Base-by-base conservation (phyloP, 2,329 filamentous ascomycete species). In the Xylaria polymorpha region DNA sequence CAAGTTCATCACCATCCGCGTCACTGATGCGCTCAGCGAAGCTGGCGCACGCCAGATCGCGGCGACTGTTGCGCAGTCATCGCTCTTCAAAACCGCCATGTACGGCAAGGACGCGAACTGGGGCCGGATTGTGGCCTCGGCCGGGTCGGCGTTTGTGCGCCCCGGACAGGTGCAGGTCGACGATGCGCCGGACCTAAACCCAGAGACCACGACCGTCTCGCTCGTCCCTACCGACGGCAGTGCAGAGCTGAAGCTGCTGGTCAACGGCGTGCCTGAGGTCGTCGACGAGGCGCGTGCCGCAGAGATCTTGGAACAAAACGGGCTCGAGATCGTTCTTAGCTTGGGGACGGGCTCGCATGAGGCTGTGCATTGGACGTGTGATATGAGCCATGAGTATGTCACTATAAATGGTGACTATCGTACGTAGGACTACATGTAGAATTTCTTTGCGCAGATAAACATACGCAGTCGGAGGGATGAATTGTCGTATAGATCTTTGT, bases 41-140 rank as follows among this genome's bases (percentile, higher is more conserved):
- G 83, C 85, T 57, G 91, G 90, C 56, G 94, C 94, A 1, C 90
- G 92, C 65, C 88, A 90, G 77, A 91, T 98, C 70, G 96, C 94
- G 12, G 92, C 91, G 71, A 91, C 93, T 56, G 98, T 99, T 78
- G 94, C 96, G 18, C 90, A 91, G 60, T 97, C 94, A 0, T 94
- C 96, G 9, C 88, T 99, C 14, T 96, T 99, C 75, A 99, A 99
- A 86, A 99, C 96, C 0, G 96, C 96, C 0, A 85, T 99, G 48
- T 99, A 99, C 81, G 96, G 96, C 73, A 94, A 94, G 80, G 96
- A 99, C 79, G 96, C 96, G 20, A 99, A 99, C 85, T 99, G 96
- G 96, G 96, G 96, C 41, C 94, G 96, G 64, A 97, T 99, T 71
- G 87, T 98, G 35, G 98, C 96, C 80, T 95, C 96, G 0, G 94